Percentiles rank a stretch among this genome's conserved stretches.
Conservation (phyloP, 148 eudicot species). For the Tetragonia tetragonoides region DNA sequence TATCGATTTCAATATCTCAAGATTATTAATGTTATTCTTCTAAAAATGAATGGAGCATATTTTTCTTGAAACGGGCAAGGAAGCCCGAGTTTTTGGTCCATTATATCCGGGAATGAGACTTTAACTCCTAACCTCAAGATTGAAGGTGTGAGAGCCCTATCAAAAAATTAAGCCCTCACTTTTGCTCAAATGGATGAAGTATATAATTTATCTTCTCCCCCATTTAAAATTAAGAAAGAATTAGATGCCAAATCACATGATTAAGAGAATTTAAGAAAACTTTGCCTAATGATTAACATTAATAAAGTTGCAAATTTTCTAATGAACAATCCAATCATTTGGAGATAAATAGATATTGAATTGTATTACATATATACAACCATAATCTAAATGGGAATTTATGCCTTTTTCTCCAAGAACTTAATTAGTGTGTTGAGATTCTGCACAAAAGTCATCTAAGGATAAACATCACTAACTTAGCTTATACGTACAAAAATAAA, state of each 20-base stretch:
- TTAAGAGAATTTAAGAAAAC: neutral
- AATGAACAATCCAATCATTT: conserved; percentile 14
- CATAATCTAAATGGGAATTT: conserved; percentile 13
- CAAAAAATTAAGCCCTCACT: no score
- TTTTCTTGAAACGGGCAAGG: no score
- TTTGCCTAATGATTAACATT: conserved; percentile 8
- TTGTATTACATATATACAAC: neutral
- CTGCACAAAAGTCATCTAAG: conserved; percentile 14
- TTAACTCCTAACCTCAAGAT: no score
- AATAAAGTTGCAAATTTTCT: neutral
- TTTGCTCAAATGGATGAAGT: no score
- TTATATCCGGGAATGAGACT: no score
- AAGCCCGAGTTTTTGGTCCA: no score
- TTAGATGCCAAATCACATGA: neutral
- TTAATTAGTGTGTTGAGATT: conserved; percentile 15
- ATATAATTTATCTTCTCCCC: neutral
- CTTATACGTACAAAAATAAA: neutral
- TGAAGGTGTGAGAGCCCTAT: no score
- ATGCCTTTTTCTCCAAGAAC: conserved; percentile 3
- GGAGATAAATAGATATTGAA: conserved; percentile 17
- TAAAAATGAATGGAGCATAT: no score
- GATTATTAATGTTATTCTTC: no score
- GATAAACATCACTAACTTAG: conserved; percentile 22
- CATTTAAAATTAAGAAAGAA: neutral
- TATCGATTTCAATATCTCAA: no score